phyloP scores from a whole-genome alignment of 176 grass and related monocot genomes.

The Alopecurus myosuroides region DNA sequence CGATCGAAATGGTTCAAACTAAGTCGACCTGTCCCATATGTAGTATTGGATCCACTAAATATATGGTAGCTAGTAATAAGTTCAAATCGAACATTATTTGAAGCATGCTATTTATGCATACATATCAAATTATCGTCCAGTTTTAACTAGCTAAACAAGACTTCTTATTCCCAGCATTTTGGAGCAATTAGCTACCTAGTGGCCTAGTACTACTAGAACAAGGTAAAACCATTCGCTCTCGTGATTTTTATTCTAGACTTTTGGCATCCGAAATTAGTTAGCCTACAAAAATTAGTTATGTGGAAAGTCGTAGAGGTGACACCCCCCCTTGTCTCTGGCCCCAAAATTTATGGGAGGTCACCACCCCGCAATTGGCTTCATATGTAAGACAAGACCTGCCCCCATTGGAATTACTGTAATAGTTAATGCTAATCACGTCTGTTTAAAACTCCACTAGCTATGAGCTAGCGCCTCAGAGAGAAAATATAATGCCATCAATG shows the following conservation, averaged over 20 bases:
- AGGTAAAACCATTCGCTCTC: neutral
- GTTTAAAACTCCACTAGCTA: neutral
- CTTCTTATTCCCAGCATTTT: too few species aligned
- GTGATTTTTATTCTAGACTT: neutral
- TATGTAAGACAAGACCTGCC: neutral
- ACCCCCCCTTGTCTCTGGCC: neutral
- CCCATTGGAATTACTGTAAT: neutral
- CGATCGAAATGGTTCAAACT: too few species aligned
- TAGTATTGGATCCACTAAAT: too few species aligned
- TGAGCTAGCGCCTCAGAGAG: neutral
- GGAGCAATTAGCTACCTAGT: too few species aligned
- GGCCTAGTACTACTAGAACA: neutral
- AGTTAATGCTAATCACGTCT: conserved; percentile 3
- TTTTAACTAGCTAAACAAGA: too few species aligned
- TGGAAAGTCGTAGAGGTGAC: conserved; percentile 2
- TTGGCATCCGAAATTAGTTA: neutral
- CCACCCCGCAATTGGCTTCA: neutral
- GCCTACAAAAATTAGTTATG: neutral
- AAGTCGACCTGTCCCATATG: too few species aligned
- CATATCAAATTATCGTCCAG: too few species aligned
- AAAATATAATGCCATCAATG: neutral
- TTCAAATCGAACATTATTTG: too few species aligned
- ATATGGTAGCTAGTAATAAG: too few species aligned
- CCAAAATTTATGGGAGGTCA: conserved; percentile 22
- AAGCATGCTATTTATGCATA: too few species aligned